phyloP scores from a whole-genome alignment of 2,329 filamentous ascomycete species.

The Coniochaeta prunicola region DNA sequence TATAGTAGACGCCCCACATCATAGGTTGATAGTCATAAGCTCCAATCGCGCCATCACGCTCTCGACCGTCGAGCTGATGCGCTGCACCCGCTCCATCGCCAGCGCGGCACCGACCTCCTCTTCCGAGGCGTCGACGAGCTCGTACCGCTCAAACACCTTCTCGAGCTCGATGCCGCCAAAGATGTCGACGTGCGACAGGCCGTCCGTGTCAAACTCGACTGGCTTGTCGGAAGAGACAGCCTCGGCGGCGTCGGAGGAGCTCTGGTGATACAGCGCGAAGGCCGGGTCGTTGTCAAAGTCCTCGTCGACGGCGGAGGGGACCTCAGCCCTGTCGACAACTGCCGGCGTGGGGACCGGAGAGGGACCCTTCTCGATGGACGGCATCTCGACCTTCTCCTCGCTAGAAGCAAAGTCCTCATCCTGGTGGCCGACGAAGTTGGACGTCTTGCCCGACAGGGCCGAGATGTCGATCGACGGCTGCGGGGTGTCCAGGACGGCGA shows the following conservation, averaged over 20 bases:
- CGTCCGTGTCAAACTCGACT: conserved; percentile 34
- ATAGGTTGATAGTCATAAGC: conserved; percentile 23
- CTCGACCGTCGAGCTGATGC: conserved; percentile 34
- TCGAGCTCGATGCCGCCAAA: conserved; percentile 52
- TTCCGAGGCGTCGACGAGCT: conserved; percentile 54
- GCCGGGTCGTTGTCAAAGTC: conserved; percentile 57
- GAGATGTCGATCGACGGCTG: conserved; percentile 47
- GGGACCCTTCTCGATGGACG: conserved; percentile 36
- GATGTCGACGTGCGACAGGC: conserved; percentile 30
- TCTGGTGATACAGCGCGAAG: conserved; percentile 52
- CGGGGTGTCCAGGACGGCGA: conserved; percentile 30
- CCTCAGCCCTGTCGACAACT: conserved; percentile 19
- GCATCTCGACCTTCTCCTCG: conserved; percentile 50
- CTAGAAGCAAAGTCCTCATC: conserved; percentile 28
- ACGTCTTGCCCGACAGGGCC: conserved; percentile 64
- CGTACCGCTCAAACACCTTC: conserved; percentile 56
- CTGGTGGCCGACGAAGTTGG: conserved; percentile 42
- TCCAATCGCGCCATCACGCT: conserved; percentile 28
- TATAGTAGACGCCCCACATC: conserved; percentile 5
- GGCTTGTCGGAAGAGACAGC: conserved; percentile 6
- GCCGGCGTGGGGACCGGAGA: conserved; percentile 21
- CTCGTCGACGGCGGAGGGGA: conserved; percentile 31
- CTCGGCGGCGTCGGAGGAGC: conserved; percentile 14
- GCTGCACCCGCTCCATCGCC: conserved; percentile 42
- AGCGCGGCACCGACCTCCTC: conserved; percentile 36